Evolutionary conservation across 495 filamentous ascomycete genomes (phyloP), one percentile per base, ranked within the genome.

Genomic region (Friedmanniomyces simplex): DNA sequence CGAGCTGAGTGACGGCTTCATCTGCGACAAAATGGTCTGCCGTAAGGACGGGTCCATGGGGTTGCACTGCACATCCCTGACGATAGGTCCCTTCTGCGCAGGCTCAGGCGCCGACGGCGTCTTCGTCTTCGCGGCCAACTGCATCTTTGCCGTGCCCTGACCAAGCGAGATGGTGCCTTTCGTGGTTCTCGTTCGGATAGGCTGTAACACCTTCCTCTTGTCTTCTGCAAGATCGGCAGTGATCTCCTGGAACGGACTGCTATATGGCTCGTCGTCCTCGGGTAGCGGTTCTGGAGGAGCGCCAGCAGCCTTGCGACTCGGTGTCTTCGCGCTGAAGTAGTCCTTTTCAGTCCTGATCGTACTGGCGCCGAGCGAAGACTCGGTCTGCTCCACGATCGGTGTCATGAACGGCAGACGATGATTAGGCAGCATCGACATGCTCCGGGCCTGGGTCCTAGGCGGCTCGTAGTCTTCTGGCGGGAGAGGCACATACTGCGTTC

Each of bases 401-500:
- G 93, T 98, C 93, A 98, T 98, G 69, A 96, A 96, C 36, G 91
- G 93, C 8, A 96, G 75, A 50, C 89, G 83, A 67, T 85, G 94
- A 60, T 96, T 90, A 59, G 88, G 86, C 52, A 82, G 76, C 63
- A 88, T 79, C 1, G 76, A 76, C 60, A 86, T 80, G 63, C 94
- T 84, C 59, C 89, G 80, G 71, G 86, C 95, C 34, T 85, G 84
- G 8, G 82, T 77, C 30, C 74, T 84, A 11, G 88, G 83, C 16
- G 84, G 79, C 55, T 87, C 81, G 63, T 88, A 95, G 65, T 91
- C 87, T 65, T 94, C 87, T 3, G 89, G 89, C 49, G 89, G 89
- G 22, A 91, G 76, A 13, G 81, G 82, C 18, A 85, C 68, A 58
- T 80, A 85, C 48, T 72, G 73, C 32, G 76, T 73, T 57, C 71